Percentiles rank a stretch among this genome's conserved stretches.
These are phyloP conservation scores for Aspergillus pseudonomiae DNA, from an alignment of 2,329 filamentous ascomycete species.

Conservation along the genomic window DNA sequence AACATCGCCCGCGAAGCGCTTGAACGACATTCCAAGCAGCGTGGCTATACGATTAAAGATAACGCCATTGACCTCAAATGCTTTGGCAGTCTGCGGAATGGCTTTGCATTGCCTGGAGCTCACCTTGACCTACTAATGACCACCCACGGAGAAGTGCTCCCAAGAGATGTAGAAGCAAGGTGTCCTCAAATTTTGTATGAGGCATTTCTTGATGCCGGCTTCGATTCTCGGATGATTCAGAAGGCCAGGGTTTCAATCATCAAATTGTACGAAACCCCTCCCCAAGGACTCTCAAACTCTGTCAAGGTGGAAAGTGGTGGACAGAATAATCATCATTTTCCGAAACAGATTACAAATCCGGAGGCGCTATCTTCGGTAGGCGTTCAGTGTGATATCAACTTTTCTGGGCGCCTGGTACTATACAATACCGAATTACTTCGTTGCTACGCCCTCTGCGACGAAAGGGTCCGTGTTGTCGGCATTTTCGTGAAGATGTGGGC, in stretches of 20 bases:
- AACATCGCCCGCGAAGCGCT: background rate
- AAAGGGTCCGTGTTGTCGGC: background rate
- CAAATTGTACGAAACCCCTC: background rate
- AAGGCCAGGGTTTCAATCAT: background rate
- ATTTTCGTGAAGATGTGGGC: conserved; percentile 5
- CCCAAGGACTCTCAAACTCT: background rate
- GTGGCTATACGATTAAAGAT: background rate
- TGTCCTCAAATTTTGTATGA: background rate
- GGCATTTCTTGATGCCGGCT: background rate
- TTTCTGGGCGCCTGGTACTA: background rate
- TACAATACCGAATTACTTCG: conserved; percentile 4
- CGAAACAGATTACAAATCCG: background rate
- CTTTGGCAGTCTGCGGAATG: conserved; percentile 2
- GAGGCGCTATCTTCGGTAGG: background rate
- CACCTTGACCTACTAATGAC: background rate
- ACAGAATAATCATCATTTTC: background rate
- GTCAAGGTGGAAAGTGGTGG: background rate
- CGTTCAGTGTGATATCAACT: background rate
- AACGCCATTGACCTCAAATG: conserved; percentile 3
- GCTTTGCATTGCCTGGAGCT: conserved; percentile 1
- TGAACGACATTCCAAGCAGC: background rate
- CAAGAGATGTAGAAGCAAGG: background rate
- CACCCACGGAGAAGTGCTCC: background rate
- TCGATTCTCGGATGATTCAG: background rate
- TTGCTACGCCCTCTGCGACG: conserved; percentile 1